Evolutionary conservation across 805 yeast species (phyloP).

Genomic region (Yarrowia alimentaria): DNA sequence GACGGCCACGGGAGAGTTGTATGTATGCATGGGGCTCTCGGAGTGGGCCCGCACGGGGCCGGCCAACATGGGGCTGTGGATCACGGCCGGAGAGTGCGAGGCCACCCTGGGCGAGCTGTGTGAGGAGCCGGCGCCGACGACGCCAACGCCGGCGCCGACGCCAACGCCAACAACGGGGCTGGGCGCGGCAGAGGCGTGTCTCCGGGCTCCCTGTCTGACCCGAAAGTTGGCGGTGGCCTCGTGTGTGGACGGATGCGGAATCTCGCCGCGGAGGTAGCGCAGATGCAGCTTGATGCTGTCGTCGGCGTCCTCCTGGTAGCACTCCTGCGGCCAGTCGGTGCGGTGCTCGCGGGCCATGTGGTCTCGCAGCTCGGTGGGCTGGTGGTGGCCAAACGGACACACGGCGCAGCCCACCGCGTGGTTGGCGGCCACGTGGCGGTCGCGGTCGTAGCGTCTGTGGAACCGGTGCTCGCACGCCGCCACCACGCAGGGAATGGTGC

Average conservation of each 20-base stretch:
- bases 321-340: conserved; percentile 10
- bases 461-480: conserved; percentile 40
- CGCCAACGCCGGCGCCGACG: too few relatives aligned
- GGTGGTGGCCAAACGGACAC: conserved; percentile 1
- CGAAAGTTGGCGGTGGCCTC: too few relatives aligned
- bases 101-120: too few relatives aligned
- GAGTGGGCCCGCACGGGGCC: conserved; percentile 13
- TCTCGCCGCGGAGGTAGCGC: conserved; percentile 18
- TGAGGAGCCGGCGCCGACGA: too few relatives aligned
- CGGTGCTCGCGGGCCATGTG: conserved; percentile 19
- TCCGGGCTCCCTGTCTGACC: too few relatives aligned
- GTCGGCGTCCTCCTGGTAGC: neutral
- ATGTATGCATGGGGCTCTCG: conserved; percentile 17
- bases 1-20: too few relatives aligned
- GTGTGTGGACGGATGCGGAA: too few relatives aligned
- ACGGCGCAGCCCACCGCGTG: conserved; percentile 28
- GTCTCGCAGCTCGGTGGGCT: conserved; percentile 2
- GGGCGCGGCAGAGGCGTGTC: too few relatives aligned
- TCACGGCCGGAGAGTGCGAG: too few relatives aligned
- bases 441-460: conserved; percentile 42
- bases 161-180: too few relatives aligned
- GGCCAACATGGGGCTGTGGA: conserved; percentile 4
- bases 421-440: conserved; percentile 38
- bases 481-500: conserved; percentile 39
- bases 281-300: conserved; percentile 1